Percentiles rank a stretch among this genome's conserved stretches.
Conservation (phyloP, 2,329 filamentous ascomycete species). For the Lomentospora prolificans region DNA sequence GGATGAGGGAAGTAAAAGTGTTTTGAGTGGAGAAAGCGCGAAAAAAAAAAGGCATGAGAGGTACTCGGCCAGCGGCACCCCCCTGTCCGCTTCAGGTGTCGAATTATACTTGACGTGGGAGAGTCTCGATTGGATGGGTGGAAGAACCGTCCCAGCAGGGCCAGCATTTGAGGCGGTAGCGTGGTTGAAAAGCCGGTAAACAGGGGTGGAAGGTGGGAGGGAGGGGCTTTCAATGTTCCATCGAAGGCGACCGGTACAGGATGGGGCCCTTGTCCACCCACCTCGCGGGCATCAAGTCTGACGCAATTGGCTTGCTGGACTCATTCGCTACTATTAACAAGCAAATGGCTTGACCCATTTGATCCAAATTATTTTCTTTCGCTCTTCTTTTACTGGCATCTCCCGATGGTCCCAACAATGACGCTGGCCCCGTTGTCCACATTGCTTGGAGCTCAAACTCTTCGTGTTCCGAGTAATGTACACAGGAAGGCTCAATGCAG, state of each 20-base stretch:
- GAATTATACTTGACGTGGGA: background rate
- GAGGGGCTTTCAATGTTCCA: no score
- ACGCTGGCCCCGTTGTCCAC: no score
- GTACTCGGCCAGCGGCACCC: no score
- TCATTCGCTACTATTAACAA: no score
- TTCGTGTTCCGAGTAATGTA: no score
- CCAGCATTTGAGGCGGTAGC: background rate
- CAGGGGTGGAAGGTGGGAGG: background rate
- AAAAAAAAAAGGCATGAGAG: background rate
- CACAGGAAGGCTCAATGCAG: no score
- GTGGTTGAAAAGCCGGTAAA: background rate
- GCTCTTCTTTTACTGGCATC: no score
- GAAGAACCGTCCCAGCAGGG: background rate
- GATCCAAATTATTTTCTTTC: no score
- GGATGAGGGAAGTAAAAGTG: background rate
- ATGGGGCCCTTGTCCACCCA: background rate
- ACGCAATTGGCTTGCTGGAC: background rate
- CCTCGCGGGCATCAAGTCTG: background rate
- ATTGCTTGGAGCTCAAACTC: no score
- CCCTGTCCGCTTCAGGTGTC: background rate
- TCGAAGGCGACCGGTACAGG: no score
- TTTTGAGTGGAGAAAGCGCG: background rate
- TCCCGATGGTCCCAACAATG: no score
- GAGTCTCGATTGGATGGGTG: background rate
- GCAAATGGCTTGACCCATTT: no score